Evolutionary conservation across 768 basidiomycete species (phyloP), one percentile per base, ranked within the genome.

Genomic region (Megacollybia marginata): DNA sequence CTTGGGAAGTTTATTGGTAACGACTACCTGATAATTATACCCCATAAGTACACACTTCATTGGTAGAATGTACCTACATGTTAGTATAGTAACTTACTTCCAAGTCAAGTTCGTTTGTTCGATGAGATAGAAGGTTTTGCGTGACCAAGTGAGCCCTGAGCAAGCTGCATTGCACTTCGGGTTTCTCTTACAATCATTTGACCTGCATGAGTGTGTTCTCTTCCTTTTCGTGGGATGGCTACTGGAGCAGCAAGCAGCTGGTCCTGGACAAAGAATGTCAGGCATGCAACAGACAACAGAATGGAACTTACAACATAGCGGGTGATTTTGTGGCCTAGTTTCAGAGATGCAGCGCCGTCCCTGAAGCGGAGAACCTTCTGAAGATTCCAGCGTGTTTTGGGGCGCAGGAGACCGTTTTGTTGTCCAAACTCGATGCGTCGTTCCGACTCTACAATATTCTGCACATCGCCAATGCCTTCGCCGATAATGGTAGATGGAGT

Each of bases 371-470:
- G 66, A 4, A 83, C 72, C 63, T 90, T 90, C 56, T 83, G 79
- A 35, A 92, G 65, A 62, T 88, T 90, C 75, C 80, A 82, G 50
- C 84, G 72, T 19, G 89, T 92, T 61, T 73, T 73, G 38, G 78
- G 70, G 38, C 89, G 73, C 48, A 92, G 56, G 42, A 74, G 56
- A 5, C 72, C 68, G 11, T 66, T 64, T 44, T 65, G 60, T 33
- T 73, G 66, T 36, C 62, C 57, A 28, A 64, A 60, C 7, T 61
- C 60, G 45, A 78, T 61, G 16, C 54, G 61, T 47, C 69, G 65
- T 62, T 85, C 86, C 36, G 66, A 55, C 46, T 72, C 68, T 28
- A 89, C 59, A 35, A 82, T 60, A 3, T 74, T 61, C 31, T 65
- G 62, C 4, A 79, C 66, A 48, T 71, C 70, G 18, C 64, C 51